phyloP scores from a whole-genome alignment of 148 eudicot genomes.

The Limonium bicolor region DNA sequence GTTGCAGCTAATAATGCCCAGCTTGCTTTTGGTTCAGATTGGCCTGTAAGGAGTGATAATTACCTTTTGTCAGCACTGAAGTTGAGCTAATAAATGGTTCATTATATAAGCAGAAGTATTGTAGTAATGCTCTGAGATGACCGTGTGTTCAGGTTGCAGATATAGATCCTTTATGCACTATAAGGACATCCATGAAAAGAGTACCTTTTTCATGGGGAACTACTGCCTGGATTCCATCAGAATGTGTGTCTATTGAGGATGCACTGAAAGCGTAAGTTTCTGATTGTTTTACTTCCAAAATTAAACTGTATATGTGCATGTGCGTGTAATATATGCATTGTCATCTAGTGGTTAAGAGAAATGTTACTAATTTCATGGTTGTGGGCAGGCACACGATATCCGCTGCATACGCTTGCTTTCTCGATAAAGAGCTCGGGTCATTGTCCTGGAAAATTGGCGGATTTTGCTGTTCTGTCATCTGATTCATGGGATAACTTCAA shows the following conservation, averaged over 20 bases:
- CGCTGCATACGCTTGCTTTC: slow-evolving; percentile 76
- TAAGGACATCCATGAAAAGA: slow-evolving; percentile 71
- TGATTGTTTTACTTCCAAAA: not conserved
- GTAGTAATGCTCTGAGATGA: not conserved
- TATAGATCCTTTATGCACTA: slow-evolving; percentile 65
- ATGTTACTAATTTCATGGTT: no score
- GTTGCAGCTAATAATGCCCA: slow-evolving; percentile 34
- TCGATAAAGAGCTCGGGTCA: slow-evolving; percentile 72
- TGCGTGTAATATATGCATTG: not conserved
- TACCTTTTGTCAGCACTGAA: not conserved
- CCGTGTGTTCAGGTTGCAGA: slow-evolving; percentile 75
- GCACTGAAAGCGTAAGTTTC: slow-evolving; percentile 74
- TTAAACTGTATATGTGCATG: not conserved
- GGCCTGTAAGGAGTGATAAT: slow-evolving; percentile 71
- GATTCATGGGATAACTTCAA: slow-evolving; percentile 58
- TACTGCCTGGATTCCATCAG: slow-evolving; percentile 73
- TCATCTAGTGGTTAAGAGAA: not conserved
- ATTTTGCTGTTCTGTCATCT: slow-evolving; percentile 63
- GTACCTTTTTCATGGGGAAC: slow-evolving; percentile 65
- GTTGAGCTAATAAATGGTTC: not conserved
- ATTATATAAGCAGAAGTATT: not conserved
- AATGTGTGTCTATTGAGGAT: slow-evolving; percentile 43
- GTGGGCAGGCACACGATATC: slow-evolving; percentile 74
- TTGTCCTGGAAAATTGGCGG: slow-evolving; percentile 76
- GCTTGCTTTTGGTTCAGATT: slow-evolving; percentile 93